phyloP scores from a whole-genome alignment of 768 basidiomycete genomes.

The Chalciporus pseudorubinellus region DNA sequence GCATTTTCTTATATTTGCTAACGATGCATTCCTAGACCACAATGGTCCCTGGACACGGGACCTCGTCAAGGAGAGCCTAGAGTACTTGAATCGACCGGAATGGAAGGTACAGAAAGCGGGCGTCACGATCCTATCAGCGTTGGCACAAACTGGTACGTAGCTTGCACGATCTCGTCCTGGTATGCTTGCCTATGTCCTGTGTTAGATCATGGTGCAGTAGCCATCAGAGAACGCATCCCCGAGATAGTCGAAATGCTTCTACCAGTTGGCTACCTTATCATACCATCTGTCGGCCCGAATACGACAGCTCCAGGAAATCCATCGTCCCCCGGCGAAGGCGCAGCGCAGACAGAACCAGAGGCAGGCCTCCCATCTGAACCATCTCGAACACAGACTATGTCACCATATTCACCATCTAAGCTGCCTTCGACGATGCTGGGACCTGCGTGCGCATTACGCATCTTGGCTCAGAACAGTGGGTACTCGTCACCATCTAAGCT shows the following conservation, averaged over 20 bases:
- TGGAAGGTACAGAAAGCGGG: slow-evolving; percentile 6
- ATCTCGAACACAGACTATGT: not conserved
- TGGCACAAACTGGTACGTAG: slow-evolving; percentile 7
- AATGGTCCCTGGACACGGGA: not conserved
- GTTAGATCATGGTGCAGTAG: slow-evolving; percentile 3
- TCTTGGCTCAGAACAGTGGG: slow-evolving; percentile 3
- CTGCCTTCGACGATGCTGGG: slow-evolving; percentile 5
- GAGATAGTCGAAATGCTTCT: slow-evolving; percentile 6
- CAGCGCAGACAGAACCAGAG: not conserved
- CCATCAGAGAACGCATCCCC: not conserved
- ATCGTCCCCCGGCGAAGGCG: no score
- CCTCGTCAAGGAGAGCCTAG: not conserved
- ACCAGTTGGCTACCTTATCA: not conserved
- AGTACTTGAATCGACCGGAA: not conserved
- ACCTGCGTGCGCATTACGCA: slow-evolving; percentile 6
- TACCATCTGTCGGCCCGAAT: not conserved
- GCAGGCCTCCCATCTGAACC: not conserved
- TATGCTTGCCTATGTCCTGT: not conserved
- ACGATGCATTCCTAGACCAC: not conserved
- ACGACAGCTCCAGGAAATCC: not conserved
- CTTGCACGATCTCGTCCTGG: not conserved
- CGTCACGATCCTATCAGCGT: slow-evolving; percentile 3
- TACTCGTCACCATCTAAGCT: not conserved
- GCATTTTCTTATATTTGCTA: not conserved
- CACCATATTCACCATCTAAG: not conserved